Conservation (phyloP, 306 rosid species). For the Cucurbita pepo region DNA sequence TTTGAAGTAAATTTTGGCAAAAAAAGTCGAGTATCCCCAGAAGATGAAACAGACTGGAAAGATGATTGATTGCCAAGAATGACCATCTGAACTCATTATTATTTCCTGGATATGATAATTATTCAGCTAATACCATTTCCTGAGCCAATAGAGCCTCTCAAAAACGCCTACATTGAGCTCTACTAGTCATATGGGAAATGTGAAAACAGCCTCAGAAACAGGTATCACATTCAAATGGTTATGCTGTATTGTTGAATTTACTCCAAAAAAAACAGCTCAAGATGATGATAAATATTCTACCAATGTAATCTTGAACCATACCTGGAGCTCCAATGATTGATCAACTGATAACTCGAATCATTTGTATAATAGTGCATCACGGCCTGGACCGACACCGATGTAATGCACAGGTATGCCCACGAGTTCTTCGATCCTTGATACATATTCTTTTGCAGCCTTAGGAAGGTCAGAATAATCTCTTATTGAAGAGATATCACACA, state of each 20-base stretch:
- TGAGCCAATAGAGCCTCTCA: background rate
- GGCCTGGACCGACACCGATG: constrained; percentile 92
- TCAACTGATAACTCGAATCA: constrained; percentile 7
- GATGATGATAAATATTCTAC: constrained; percentile 6
- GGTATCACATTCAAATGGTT: background rate
- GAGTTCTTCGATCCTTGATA: constrained; percentile 86
- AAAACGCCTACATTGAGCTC: background rate
- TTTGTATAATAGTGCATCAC: constrained; percentile 81
- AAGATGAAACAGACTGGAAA: background rate
- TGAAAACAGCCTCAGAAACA: background rate
- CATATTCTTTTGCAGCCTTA: constrained; percentile 50
- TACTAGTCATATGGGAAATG: background rate
- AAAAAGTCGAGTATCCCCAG: background rate
- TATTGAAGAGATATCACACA: constrained; percentile 53
- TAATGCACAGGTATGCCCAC: constrained; percentile 76
- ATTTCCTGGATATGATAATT: background rate
- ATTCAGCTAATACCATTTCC: background rate
- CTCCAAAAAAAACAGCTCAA: background rate
- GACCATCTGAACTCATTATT: background rate
- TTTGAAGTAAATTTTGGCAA: background rate
- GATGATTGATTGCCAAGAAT: background rate
- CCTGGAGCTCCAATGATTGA: background rate
- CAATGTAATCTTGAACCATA: constrained; percentile 11
- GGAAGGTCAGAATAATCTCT: constrained; percentile 89
- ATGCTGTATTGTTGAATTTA: background rate